phyloP scores from a whole-genome alignment of 768 basidiomycete species.

The Mycena rebaudengoi region DNA sequence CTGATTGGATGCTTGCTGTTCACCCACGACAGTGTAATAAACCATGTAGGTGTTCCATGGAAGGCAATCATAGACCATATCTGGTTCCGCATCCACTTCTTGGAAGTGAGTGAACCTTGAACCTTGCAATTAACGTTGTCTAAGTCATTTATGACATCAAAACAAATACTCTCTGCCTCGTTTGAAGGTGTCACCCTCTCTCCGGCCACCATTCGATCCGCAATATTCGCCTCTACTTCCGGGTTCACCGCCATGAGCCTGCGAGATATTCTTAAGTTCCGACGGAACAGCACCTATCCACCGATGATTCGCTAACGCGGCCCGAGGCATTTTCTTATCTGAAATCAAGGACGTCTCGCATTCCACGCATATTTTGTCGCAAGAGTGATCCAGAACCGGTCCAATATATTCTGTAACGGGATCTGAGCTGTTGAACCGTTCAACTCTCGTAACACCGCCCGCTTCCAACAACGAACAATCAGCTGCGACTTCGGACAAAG shows the following conservation, averaged over 20 bases:
- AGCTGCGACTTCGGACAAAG: no score
- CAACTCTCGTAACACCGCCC: no score
- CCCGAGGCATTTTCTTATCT: no score
- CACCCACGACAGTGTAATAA: conserved; percentile 43
- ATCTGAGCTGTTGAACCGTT: no score
- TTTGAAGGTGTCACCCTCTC: conserved; percentile 34
- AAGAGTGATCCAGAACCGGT: no score
- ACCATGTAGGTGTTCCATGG: conserved; percentile 41
- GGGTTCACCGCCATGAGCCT: conserved; percentile 33
- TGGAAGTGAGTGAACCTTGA: conserved; percentile 35
- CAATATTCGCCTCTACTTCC: conserved; percentile 25
- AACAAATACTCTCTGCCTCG: conserved; percentile 44
- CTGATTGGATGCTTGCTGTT: conserved; percentile 42
- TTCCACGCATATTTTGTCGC: no score
- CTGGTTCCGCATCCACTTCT: conserved; percentile 42
- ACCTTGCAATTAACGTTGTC: conserved; percentile 44
- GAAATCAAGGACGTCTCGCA: no score
- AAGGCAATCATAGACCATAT: conserved; percentile 38
- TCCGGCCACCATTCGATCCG: conserved; percentile 31
- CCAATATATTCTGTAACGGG: no score
- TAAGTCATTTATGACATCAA: conserved; percentile 41
- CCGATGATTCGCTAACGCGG: no score
- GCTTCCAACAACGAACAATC: no score
- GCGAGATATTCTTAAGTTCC: conserved; percentile 32
- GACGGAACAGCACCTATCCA: no score